Percentiles rank a stretch among this genome's conserved stretches.
Evolutionary conservation across 768 basidiomycete genomes (phyloP).

Genomic region (Chalciporus piperatus): DNA sequence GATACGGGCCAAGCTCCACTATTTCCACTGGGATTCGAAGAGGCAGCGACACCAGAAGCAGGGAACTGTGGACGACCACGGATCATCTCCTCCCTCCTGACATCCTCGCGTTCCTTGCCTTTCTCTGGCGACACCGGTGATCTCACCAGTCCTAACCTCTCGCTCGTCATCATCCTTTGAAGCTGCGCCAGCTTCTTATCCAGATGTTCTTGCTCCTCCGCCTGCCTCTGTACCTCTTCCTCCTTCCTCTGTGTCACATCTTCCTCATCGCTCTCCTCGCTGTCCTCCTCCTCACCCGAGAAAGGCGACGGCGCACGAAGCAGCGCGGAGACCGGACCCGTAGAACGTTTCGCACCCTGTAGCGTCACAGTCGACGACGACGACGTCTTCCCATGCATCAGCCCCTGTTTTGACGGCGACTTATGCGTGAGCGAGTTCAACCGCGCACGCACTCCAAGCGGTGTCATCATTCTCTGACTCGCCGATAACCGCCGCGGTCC

Average conservation of each 20-base stretch:
- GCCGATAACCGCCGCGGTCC: constrained; percentile 30
- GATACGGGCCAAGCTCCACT: constrained; percentile 9
- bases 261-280: constrained; percentile 61
- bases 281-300: constrained; percentile 48
- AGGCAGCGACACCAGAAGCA: constrained; percentile 8
- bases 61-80: constrained; percentile 41
- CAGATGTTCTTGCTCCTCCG: constrained; percentile 66
- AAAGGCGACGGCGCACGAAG: constrained; percentile 48
- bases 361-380: constrained; percentile 76
- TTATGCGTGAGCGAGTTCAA: constrained; percentile 64
- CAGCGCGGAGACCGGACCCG: constrained; percentile 21
- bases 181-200: constrained; percentile 67
- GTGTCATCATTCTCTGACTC: constrained; percentile 49
- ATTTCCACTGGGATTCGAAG: constrained; percentile 1
- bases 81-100: constrained; percentile 25
- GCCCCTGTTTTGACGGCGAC: constrained; percentile 36
- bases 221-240: constrained; percentile 65
- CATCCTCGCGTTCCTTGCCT: constrained; percentile 31
- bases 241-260: constrained; percentile 51
- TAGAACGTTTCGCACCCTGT: constrained; percentile 42
- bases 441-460: constrained; percentile 66
- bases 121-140: constrained; percentile 35
- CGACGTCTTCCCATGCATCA: constrained; percentile 42
- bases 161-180: constrained; percentile 70
- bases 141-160: constrained; percentile 65